Conservation (phyloP, 257 asterid species). For the Solanum medicagineum region DNA sequence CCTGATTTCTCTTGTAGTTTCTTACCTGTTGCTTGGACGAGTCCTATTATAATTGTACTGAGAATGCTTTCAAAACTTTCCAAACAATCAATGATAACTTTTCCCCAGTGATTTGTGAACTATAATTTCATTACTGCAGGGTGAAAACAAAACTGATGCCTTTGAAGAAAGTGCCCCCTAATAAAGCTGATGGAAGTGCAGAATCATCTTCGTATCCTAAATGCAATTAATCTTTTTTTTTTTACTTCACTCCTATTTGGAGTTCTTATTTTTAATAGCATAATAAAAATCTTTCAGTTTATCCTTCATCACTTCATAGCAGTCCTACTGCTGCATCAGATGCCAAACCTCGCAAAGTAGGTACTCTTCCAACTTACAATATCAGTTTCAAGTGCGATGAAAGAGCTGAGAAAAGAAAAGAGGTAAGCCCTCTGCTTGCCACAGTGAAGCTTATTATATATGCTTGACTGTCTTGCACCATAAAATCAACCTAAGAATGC, state of each 20-base stretch:
- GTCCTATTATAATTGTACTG: neutral
- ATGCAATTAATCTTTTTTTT: neutral
- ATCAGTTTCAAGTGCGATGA: constrained; percentile 89
- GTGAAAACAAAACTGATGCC: constrained; percentile 13
- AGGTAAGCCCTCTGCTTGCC: constrained; percentile 39
- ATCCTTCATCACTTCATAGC: constrained; percentile 42
- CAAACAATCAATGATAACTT: neutral
- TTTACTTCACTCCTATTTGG: neutral
- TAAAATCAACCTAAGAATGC: neutral
- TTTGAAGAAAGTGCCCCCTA: constrained; percentile 17
- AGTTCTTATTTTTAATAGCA: neutral
- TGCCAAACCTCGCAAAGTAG: constrained; percentile 44
- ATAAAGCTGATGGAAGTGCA: constrained; percentile 14
- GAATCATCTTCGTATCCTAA: constrained; percentile 26
- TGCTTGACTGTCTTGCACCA: neutral
- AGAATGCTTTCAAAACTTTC: neutral
- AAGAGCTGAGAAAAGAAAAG: constrained; percentile 92
- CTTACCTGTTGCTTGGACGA: neutral
- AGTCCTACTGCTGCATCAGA: constrained; percentile 58
- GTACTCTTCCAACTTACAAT: constrained; percentile 65
- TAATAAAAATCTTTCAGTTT: neutral
- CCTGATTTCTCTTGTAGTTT: neutral
- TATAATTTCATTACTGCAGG: constrained; percentile 8
- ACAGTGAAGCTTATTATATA: neutral
- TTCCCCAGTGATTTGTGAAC: neutral